Conservation (phyloP, 2,329 filamentous ascomycete genomes). For the Niveomyces coronatus region DNA sequence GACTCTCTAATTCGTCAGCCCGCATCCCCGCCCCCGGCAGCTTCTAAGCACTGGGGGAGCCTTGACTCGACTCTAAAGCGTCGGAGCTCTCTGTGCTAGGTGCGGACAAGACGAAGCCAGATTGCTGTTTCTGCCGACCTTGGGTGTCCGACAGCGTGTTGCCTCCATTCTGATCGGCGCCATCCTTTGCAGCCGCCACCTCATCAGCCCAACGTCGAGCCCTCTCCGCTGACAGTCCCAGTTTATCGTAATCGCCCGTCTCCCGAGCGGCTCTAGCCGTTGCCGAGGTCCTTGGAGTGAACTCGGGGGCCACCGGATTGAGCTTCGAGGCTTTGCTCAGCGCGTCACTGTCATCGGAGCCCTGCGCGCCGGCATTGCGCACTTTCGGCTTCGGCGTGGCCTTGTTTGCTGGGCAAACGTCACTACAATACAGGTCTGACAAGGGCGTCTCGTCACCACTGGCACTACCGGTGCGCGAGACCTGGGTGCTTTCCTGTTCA, state of each 20-base stretch:
- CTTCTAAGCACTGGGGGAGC: slow-evolving; percentile 13
- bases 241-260: slow-evolving; percentile 3
- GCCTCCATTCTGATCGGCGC: neutral
- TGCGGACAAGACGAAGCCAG: neutral
- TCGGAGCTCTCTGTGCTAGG: neutral
- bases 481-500: slow-evolving; percentile 9
- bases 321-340: slow-evolving; percentile 25
- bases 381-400: slow-evolving; percentile 20
- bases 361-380: neutral
- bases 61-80: neutral
- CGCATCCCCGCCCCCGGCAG: slow-evolving; percentile 14
- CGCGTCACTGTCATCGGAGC: slow-evolving; percentile 5
- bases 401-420: slow-evolving; percentile 6
- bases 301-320: slow-evolving; percentile 45
- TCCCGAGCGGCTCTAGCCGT: neutral
- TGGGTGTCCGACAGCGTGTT: neutral
- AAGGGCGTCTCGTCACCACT: slow-evolving; percentile 9
- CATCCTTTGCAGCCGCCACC: slow-evolving; percentile 17
- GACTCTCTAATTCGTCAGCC: slow-evolving; percentile 12
- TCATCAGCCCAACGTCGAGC: slow-evolving; percentile 21
- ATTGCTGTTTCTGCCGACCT: neutral
- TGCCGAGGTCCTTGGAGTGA: slow-evolving; percentile 33
- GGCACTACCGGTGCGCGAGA: slow-evolving; percentile 9
- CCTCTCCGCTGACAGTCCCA: slow-evolving; percentile 7
- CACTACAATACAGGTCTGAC: slow-evolving; percentile 6